Evolutionary conservation across 2,329 filamentous ascomycete genomes (phyloP).

Genomic region (Fusarium annulatum): DNA sequence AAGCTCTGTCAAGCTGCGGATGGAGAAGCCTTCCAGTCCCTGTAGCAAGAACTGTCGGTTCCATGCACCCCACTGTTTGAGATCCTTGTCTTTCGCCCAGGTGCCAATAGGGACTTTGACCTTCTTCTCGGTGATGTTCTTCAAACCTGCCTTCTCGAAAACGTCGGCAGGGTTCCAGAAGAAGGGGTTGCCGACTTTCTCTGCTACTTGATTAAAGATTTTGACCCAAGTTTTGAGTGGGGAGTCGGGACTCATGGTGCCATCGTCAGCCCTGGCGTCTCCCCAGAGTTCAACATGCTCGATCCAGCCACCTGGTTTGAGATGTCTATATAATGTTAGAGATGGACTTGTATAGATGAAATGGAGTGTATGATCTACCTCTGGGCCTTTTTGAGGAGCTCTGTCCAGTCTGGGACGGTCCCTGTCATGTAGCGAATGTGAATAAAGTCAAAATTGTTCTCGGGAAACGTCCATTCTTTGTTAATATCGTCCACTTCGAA

Average conservation of each 20-base stretch:
- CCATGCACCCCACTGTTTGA: conserved; percentile 32
- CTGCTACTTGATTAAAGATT: conserved; percentile 10
- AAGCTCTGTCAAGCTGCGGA: conserved; percentile 22
- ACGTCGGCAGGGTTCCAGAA: conserved; percentile 21
- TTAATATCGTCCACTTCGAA: conserved; percentile 32
- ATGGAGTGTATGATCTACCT: not conserved
- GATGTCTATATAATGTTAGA: not conserved
- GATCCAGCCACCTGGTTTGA: conserved; percentile 25
- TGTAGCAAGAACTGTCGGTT: conserved; percentile 23
- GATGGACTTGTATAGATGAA: accelerated
- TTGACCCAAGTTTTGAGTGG: conserved; percentile 26
- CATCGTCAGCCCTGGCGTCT: conserved; percentile 16
- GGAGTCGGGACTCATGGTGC: conserved; percentile 15
- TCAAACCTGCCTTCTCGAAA: conserved; percentile 8
- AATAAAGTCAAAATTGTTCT: conserved; percentile 25
- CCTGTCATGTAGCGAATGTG: conserved; percentile 27
- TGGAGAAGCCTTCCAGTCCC: conserved; percentile 26
- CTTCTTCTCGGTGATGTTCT: conserved; percentile 15
- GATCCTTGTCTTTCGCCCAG: conserved; percentile 26
- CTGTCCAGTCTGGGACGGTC: conserved; percentile 19
- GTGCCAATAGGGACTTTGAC: conserved; percentile 23
- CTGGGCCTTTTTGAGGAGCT: conserved; percentile 10
- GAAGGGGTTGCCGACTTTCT: conserved; percentile 20
- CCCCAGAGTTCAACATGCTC: conserved; percentile 31
- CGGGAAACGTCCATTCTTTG: conserved; percentile 18